Evolutionary conservation across 1,284 basidiomycete species (phyloP).

Genomic region (Trichosporon coremiiforme): DNA sequence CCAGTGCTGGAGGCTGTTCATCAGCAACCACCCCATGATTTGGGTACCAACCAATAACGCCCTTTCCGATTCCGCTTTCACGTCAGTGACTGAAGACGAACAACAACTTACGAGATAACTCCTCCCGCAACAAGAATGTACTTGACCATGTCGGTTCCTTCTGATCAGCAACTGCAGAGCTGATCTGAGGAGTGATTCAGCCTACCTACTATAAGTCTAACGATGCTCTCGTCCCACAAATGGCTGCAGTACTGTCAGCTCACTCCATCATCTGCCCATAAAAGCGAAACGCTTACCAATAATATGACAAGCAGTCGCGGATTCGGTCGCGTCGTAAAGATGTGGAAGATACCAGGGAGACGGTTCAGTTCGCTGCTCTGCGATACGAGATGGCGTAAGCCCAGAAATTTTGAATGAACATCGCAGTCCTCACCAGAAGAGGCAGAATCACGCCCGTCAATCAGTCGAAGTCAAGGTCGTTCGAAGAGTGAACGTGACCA

Average conservation of each 20-base stretch:
- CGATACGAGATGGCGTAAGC: not conserved
- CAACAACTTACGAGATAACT: slow-evolving; percentile 64
- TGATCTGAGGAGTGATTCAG: not conserved
- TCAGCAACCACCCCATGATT: not conserved
- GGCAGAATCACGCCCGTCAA: slow-evolving; percentile 15
- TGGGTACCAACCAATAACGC: not conserved
- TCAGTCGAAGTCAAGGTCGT: slow-evolving; percentile 15
- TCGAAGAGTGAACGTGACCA: not conserved
- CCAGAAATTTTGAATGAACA: not conserved
- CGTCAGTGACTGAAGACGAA: not conserved
- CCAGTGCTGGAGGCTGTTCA: slow-evolving; percentile 89
- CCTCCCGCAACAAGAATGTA: slow-evolving; percentile 89
- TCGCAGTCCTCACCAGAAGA: slow-evolving; percentile 8
- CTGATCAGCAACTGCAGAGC: not conserved
- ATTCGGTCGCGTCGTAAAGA: not conserved
- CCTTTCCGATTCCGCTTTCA: not conserved
- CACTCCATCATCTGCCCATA: too few species aligned
- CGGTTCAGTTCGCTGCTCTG: not conserved
- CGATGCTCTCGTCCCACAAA: not conserved
- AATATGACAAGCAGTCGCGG: not conserved
- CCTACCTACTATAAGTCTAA: not conserved
- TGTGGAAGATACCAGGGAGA: not conserved
- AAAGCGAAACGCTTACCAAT: not conserved
- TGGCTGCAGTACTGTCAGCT: not conserved
- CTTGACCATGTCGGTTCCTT: slow-evolving; percentile 60